A percentile compares a stretch with the other conserved stretches of the same genome.
Conservation (phyloP, 139 green algal genomes). For the Picocystis salinarum region DNA sequence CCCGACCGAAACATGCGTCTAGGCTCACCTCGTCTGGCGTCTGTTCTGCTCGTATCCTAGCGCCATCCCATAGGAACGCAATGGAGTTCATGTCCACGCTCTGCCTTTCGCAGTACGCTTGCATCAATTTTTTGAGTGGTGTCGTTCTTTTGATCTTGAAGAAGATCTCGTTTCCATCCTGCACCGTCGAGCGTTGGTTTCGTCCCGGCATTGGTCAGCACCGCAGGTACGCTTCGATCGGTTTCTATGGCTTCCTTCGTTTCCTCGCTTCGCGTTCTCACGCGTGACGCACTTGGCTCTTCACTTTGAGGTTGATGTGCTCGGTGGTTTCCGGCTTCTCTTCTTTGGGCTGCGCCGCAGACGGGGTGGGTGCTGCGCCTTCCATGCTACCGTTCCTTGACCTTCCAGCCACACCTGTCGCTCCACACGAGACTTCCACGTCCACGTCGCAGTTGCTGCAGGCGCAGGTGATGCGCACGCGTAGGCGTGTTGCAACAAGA, state of each 20-base stretch:
- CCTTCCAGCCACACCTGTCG: too few species aligned
- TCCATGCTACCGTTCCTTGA: too few species aligned
- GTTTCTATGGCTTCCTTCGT: background rate
- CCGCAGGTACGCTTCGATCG: background rate
- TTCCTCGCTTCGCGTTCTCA: background rate
- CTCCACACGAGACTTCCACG: too few species aligned
- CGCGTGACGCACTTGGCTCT: slow-evolving; percentile 12
- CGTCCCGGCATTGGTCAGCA: too few species aligned
- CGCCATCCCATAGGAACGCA: slow-evolving; percentile 27
- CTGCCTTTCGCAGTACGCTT: slow-evolving; percentile 25
- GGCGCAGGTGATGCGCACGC: too few species aligned
- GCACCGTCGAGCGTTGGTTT: slow-evolving; percentile 4
- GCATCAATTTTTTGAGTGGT: slow-evolving; percentile 30
- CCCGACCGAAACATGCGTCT: background rate
- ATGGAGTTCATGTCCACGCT: slow-evolving; percentile 15
- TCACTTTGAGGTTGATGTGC: slow-evolving; percentile 21
- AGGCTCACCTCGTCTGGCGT: slow-evolving; percentile 20
- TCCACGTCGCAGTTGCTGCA: too few species aligned
- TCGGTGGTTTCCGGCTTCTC: too few species aligned
- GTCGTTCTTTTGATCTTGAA: slow-evolving; percentile 31
- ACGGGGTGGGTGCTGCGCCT: too few species aligned
- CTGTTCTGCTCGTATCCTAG: slow-evolving; percentile 16
- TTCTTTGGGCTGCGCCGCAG: too few species aligned
- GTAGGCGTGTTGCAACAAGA: too few species aligned
- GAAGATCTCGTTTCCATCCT: slow-evolving; percentile 27